A percentile compares a stretch with the other conserved stretches of the same genome.
Evolutionary conservation across 1,139 yeast species (phyloP).

Genomic region (Kluyveromyces sp.): DNA sequence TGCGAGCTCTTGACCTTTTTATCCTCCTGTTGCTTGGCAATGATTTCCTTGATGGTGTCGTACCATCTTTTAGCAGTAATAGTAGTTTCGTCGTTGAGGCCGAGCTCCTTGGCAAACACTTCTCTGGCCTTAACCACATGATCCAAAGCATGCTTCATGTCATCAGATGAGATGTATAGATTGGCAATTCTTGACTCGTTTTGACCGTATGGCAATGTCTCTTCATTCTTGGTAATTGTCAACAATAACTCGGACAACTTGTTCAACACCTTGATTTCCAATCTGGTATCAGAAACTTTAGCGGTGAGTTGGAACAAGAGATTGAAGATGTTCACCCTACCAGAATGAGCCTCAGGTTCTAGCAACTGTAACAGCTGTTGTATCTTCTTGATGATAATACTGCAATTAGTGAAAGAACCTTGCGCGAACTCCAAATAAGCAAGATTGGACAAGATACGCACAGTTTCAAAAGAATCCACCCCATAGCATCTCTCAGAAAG

Average conservation of each 20-base stretch:
- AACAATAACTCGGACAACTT: constrained; percentile 43
- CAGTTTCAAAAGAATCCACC: constrained; percentile 68
- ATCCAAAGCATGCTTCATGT: constrained; percentile 49
- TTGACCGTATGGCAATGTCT: constrained; percentile 56
- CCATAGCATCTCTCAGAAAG: constrained; percentile 79
- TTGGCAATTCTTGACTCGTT: constrained; percentile 48
- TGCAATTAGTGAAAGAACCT: constrained; percentile 53
- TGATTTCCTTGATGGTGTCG: constrained; percentile 35
- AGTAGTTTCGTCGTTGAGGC: constrained; percentile 30
- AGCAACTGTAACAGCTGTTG: constrained; percentile 49
- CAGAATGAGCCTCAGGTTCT: constrained; percentile 58
- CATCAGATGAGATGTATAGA: constrained; percentile 47
- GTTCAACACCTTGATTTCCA: constrained; percentile 45
- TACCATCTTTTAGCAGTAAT: constrained; percentile 50
- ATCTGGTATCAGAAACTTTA: constrained; percentile 32
- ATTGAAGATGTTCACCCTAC: constrained; percentile 59
- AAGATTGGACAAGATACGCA: constrained; percentile 65
- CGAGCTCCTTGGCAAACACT: constrained; percentile 49
- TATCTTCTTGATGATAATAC: constrained; percentile 57
- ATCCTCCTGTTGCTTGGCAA: constrained; percentile 25
- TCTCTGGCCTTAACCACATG: constrained; percentile 57
- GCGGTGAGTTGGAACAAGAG: constrained; percentile 50
- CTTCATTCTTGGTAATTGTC: constrained; percentile 45
- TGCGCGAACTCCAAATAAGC: constrained; percentile 64
- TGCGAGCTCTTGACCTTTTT: constrained; percentile 24